A percentile compares a stretch with the other conserved stretches of the same genome.
These are phyloP conservation scores for Clarireedia homoeocarpa DNA, from an alignment of 2,329 filamentous ascomycete species.

Conservation along the genomic window DNA sequence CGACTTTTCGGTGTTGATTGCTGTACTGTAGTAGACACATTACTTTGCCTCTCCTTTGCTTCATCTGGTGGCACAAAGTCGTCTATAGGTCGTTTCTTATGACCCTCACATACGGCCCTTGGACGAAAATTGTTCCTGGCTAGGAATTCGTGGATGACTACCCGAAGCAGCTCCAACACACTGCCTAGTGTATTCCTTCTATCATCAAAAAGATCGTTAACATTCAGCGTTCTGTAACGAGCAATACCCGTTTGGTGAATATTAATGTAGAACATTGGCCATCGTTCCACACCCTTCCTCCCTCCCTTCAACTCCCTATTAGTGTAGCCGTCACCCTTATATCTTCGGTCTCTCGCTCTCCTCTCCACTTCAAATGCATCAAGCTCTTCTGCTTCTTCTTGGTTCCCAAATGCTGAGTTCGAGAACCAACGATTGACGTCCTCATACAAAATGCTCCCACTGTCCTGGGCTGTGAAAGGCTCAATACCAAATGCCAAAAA, in stretches of 20 bases:
- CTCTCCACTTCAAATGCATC: conserved; percentile 32
- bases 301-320: conserved; percentile 42
- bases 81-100: neutral
- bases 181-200: conserved; percentile 31
- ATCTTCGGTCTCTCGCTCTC: conserved; percentile 32
- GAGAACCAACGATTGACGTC: conserved; percentile 72
- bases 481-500: conserved; percentile 73
- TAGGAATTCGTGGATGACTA: conserved; percentile 67
- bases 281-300: conserved; percentile 65
- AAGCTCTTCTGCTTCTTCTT: conserved; percentile 38
- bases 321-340: conserved; percentile 41
- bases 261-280: conserved; percentile 84
- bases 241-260: conserved; percentile 37
- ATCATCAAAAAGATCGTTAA: conserved; percentile 38
- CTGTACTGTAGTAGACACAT: neutral
- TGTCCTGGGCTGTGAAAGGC: conserved; percentile 49
- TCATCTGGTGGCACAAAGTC: neutral
- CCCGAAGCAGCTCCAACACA: conserved; percentile 61
- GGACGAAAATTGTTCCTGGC: conserved; percentile 56
- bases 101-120: conserved; percentile 4
- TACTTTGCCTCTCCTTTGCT: neutral
- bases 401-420: conserved; percentile 66
- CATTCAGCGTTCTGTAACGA: conserved; percentile 10
- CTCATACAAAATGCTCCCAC: conserved; percentile 62
- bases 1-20: neutral